phyloP scores from a whole-genome alignment of 2,329 filamentous ascomycete genomes.

The Dactylellina haptotyla region DNA sequence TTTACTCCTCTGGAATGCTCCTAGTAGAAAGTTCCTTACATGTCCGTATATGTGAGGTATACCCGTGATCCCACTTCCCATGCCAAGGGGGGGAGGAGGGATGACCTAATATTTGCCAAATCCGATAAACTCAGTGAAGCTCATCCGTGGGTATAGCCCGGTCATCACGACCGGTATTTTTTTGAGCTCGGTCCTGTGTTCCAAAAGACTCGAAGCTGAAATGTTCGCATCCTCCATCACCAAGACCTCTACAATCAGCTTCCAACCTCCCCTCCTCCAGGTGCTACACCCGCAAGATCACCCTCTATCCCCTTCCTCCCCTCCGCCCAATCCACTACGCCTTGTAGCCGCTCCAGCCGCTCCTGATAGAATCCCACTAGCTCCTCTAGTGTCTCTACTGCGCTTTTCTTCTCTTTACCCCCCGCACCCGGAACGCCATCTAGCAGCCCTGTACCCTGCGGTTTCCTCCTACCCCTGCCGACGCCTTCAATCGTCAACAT shows the following conservation, averaged over 20 bases:
- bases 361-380: constrained; percentile 43
- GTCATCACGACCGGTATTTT: too few species aligned
- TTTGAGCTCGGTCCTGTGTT: too few species aligned
- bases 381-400: constrained; percentile 36
- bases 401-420: constrained; percentile 36
- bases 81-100: too few species aligned
- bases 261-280: constrained; percentile 5
- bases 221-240: not conserved
- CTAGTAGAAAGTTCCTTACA: not conserved
- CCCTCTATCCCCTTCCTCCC: constrained; percentile 40
- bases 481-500: constrained; percentile 73
- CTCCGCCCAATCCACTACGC: constrained; percentile 49
- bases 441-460: constrained; percentile 57
- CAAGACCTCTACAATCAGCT: constrained; percentile 19
- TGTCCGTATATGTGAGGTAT: not conserved
- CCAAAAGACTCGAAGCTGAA: not conserved
- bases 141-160: too few species aligned
- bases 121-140: too few species aligned
- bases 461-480: constrained; percentile 57
- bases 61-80: not conserved
- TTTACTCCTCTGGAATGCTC: not conserved
- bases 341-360: constrained; percentile 40
- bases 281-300: constrained; percentile 5
- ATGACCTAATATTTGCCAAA: too few species aligned
- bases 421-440: constrained; percentile 41